Conservation (phyloP, 108 stramenopile genomes). For the Nitzschia sp. region DNA sequence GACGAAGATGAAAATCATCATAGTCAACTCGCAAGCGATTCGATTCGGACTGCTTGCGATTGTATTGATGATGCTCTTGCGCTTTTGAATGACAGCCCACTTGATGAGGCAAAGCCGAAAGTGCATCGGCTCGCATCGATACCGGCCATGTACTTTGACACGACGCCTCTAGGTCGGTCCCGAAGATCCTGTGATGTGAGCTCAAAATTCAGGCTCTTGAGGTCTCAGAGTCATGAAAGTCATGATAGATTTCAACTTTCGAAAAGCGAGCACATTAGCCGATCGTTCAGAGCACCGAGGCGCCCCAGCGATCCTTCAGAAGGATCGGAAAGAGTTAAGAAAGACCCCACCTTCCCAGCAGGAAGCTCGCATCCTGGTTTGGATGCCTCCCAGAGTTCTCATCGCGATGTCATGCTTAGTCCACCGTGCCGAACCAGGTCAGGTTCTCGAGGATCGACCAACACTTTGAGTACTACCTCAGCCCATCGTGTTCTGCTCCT, state of each 20-base stretch:
- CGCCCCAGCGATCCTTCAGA: background rate
- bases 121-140: background rate
- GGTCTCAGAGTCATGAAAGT: background rate
- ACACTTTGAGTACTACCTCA: background rate
- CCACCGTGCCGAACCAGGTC: background rate
- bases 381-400: background rate
- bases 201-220: background rate
- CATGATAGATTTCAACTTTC: slow-evolving; percentile 13
- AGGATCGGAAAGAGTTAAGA: too few relatives aligned
- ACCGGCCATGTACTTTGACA: background rate
- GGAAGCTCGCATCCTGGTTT: background rate
- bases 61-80: slow-evolving; percentile 16
- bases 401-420: background rate
- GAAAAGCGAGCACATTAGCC: slow-evolving; percentile 19
- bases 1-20: background rate
- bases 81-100: background rate
- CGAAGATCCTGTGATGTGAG: background rate
- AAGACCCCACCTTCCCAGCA: background rate
- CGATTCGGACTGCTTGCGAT: background rate
- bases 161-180: background rate
- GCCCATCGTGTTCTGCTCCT: background rate
- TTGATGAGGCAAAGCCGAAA: background rate
- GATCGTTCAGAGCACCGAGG: slow-evolving; percentile 11
- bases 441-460: background rate
- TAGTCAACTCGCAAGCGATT: background rate